phyloP scores from a whole-genome alignment of 495 filamentous ascomycete genomes.

The Talaromyces nanjingensis region DNA sequence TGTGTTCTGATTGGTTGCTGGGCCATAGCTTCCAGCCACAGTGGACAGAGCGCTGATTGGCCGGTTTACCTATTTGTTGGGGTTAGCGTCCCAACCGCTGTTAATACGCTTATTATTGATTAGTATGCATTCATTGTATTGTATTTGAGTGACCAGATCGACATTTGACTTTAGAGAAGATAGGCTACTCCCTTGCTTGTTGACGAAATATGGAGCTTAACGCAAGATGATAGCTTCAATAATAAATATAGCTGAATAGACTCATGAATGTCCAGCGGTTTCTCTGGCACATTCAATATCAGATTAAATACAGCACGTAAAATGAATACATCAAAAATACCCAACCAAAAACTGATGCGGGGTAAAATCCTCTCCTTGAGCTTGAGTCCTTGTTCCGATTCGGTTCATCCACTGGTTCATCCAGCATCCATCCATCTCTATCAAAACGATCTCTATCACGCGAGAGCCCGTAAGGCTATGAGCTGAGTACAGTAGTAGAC shows the following conservation, averaged over 20 bases:
- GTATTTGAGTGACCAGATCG: not conserved
- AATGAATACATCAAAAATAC: not conserved
- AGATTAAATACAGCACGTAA: not conserved
- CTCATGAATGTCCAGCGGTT: too few relatives aligned
- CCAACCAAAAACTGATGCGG: not conserved
- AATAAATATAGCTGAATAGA: too few relatives aligned
- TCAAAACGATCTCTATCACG: not conserved
- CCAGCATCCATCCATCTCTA: not conserved
- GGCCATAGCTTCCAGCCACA: not conserved
- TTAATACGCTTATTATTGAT: not conserved
- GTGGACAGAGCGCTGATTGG: not conserved
- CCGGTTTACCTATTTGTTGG: not conserved
- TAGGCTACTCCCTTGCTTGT: too few relatives aligned
- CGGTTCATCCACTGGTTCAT: not conserved
- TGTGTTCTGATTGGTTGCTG: not conserved
- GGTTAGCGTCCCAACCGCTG: not conserved
- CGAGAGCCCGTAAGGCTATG: not conserved
- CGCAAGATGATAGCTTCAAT: too few relatives aligned
- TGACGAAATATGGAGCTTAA: too few relatives aligned
- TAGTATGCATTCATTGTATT: not conserved
- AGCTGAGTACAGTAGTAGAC: not conserved
- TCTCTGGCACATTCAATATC: not conserved
- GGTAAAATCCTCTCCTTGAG: not conserved
- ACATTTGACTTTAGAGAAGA: not conserved
- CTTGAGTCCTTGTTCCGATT: not conserved